phyloP scores from a whole-genome alignment of 2,329 filamentous ascomycete genomes.

The Fusarium burgessii region DNA sequence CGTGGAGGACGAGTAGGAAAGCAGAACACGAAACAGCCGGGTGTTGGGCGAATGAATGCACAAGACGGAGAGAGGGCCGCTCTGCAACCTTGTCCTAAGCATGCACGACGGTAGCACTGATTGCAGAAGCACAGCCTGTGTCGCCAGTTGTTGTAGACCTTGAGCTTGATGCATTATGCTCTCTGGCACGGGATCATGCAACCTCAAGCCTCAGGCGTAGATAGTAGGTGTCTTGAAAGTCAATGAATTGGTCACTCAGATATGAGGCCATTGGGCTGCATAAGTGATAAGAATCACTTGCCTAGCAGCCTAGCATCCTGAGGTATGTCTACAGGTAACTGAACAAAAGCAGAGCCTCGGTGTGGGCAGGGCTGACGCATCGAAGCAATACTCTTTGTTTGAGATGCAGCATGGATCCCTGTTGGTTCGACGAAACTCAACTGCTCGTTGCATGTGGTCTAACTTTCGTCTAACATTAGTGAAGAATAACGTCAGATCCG shows the following conservation, averaged over 20 bases:
- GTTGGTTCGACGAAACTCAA: constrained; percentile 6
- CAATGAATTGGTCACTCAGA: constrained; percentile 12
- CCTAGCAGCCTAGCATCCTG: constrained; percentile 20
- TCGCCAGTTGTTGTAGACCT: constrained; percentile 28
- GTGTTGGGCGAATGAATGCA: constrained; percentile 30
- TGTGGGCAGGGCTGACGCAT: constrained; percentile 24
- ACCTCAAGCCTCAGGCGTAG: constrained; percentile 6
- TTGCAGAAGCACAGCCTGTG: constrained; percentile 36
- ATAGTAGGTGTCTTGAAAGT: constrained; percentile 20
- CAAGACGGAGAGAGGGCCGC: constrained; percentile 25
- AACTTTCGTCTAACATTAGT: background rate
- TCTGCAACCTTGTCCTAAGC: constrained; percentile 36
- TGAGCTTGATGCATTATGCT: constrained; percentile 31
- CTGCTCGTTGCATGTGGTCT: background rate
- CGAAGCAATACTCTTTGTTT: background rate
- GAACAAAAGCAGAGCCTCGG: constrained; percentile 18
- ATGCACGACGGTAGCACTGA: constrained; percentile 38
- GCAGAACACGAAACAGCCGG: constrained; percentile 35
- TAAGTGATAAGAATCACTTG: constrained; percentile 18
- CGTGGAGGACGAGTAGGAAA: constrained; percentile 25
- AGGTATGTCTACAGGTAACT: constrained; percentile 15
- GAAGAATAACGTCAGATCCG: background rate
- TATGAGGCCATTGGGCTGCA: constrained; percentile 34
- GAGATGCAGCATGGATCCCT: constrained; percentile 6
- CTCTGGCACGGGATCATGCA: constrained; percentile 15